Base-by-base conservation (phyloP, 2,329 filamentous ascomycete species). In the Fusarium bulbicola region DNA sequence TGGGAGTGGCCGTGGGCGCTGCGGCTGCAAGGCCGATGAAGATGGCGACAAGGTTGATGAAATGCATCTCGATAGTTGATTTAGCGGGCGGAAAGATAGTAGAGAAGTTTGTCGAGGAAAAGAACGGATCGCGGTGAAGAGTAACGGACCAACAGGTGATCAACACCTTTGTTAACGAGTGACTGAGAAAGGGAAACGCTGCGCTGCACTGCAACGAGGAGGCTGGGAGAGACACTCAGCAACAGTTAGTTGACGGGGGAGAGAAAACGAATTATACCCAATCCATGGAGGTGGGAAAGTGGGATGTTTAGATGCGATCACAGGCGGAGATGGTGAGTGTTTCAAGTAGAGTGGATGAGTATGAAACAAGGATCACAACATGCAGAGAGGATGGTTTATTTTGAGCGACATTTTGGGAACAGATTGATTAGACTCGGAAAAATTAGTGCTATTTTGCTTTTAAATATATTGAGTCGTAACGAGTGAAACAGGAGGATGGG, bases 291-390 rank as follows among this genome's bases (percentile, higher is more conserved):
- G 47, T 30, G 54, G 40, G 46, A 13, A 59, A 63, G 62, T 54
- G 58, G 54, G 39, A 47, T 37, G 43, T 40, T 50, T n/a, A 42
- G 46, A 71, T 62, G 40, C 57, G 59, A 72, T 73, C 70, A 72
- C 37, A 58, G 52, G 62, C 73, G 61, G 69, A 62, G 70, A 68
- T 52, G 63, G 59, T 15, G 32, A 59, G 66, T 59, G 75, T 77
- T 77, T 77, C 75, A 77, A 65, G 68, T 77, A 60, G 66, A 77
- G 64, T 72, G 52, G 39, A 70, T 34, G 61, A 65, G 62, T 37
- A 63, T 63, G 58, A 72, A 53, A 66, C 59, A 59, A 54, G 45
- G 67, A 64, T 72, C 63, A 59, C 49, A n/a, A 62, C 26, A 60
- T 40, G 57, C 53, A 28, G 39, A 58, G 54, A 34, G 30, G 32